Base-by-base conservation (phyloP, 2,329 filamentous ascomycete species). In the Tolypocladium pustulatum region DNA sequence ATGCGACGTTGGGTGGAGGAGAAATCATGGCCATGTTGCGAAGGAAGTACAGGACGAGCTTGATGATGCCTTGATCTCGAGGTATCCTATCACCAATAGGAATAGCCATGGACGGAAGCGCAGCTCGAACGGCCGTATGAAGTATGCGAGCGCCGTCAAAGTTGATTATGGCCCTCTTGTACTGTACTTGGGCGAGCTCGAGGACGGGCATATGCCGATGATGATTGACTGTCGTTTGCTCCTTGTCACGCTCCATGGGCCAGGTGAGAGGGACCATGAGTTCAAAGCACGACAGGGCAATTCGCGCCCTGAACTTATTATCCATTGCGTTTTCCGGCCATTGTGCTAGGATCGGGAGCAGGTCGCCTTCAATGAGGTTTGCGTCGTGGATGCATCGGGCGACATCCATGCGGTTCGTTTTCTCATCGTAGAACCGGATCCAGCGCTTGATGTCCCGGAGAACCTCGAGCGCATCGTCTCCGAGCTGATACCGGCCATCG, bases 381-480 rank as follows among this genome's bases (percentile, higher is more conserved):
- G 91, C 89, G 72, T 97, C 91, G 68, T 91, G 87, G 65, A 97
- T 80, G 71, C 91, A 97, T 74, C 94, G 83, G 61, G 93, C 92
- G 60, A 99, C 94, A 70, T 99, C 94, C 80, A 96, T 88, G 64
- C 93, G 88, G 70, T 96, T 95, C 63, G 88, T 85, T 71, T 95
- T 95, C 70, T 96, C 90, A 72, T 97, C 92, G 78, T 94, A 94
- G 62, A 96, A 85, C 65, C 91, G 91, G 65, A 99, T 82, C 94
- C 94, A 99, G 83, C 88, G 88, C 70, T 94, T 93, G 58, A 99
- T 81, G 74, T 99, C 94, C 62, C 93, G 91, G 59, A 99, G 79
- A 68, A 92, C 94, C 59, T 94, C 90, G 61, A 96, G 79, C 15
- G 92, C 93, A 70, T 97, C 93, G 73, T 97, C 93, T 73, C 94